Evolutionary conservation across 257 asterid genomes (phyloP).

Genomic region (Knoxia roxburghii): DNA sequence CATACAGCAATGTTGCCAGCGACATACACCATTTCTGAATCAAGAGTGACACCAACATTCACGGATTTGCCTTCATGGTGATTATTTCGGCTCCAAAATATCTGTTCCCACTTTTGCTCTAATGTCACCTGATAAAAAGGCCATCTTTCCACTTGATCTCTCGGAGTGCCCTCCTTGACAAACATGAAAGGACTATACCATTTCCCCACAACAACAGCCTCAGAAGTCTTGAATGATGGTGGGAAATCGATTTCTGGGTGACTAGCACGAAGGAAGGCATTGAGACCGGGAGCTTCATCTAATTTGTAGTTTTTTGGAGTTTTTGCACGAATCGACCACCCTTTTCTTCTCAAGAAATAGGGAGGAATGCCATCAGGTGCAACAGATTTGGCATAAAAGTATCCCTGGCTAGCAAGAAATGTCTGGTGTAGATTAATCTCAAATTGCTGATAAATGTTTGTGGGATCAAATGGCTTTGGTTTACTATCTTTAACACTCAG

Average conservation of each 20-base stretch:
- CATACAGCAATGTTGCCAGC: conserved; percentile 28
- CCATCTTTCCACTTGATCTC: conserved; percentile 40
- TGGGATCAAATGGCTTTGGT: conserved; percentile 53
- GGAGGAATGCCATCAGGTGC: conserved; percentile 18
- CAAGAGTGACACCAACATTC: conserved; percentile 28
- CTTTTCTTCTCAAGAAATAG: conserved; percentile 18
- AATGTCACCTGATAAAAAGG: conserved; percentile 47
- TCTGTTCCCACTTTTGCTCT: conserved; percentile 57
- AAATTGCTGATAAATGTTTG: conserved; percentile 40
- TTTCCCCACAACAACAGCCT: conserved; percentile 33
- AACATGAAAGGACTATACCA: conserved; percentile 65
- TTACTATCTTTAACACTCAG: conserved; percentile 38
- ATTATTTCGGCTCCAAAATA: conserved; percentile 25
- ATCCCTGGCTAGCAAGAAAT: background rate
- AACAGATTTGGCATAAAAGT: conserved; percentile 13
- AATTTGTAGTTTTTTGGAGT: conserved; percentile 16
- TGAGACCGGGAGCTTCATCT: conserved; percentile 18
- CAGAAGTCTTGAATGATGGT: conserved; percentile 1
- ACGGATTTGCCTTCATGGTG: conserved; percentile 22
- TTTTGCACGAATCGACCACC: conserved; percentile 7
- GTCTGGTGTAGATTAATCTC: conserved; percentile 1
- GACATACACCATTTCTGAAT: conserved; percentile 28
- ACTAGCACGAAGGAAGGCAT: conserved; percentile 5
- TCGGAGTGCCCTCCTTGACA: conserved; percentile 42
- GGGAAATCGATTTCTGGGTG: conserved; percentile 3